Conservation (phyloP, 2,329 filamentous ascomycete genomes). For the Pseudogymnoascus sp. region DNA sequence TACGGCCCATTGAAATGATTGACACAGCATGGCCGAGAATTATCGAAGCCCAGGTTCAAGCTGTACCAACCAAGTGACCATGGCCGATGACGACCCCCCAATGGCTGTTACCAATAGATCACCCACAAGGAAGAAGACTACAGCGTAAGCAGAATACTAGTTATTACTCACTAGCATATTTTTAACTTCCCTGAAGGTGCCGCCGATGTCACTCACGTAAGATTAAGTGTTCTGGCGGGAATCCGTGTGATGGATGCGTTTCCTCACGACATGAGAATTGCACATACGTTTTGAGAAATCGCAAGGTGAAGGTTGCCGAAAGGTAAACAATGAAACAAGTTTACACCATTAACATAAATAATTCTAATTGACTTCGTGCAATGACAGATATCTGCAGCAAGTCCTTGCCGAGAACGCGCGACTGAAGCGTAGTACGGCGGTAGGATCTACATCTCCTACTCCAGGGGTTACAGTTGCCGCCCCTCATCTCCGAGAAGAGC, state of each 20-base stretch:
- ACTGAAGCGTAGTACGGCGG: constrained; percentile 12
- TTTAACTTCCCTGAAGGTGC: background rate
- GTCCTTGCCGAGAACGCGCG: constrained; percentile 6
- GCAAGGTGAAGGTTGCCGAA: background rate
- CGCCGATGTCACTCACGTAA: constrained; percentile 20
- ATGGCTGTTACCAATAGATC: background rate
- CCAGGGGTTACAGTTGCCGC: background rate
- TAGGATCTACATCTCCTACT: constrained; percentile 15
- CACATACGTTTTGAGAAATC: background rate
- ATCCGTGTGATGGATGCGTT: constrained; percentile 26
- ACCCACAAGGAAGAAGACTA: background rate
- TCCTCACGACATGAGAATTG: constrained; percentile 14
- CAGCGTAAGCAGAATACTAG: background rate
- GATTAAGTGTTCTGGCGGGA: constrained; percentile 29
- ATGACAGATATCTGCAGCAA: constrained; percentile 10
- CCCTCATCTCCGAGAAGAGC: constrained; percentile 21
- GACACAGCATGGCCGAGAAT: background rate
- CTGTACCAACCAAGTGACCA: background rate
- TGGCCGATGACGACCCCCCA: background rate
- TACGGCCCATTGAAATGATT: background rate
- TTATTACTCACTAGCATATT: background rate
- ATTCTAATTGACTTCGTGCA: background rate
- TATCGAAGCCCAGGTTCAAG: background rate
- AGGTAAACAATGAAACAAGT: background rate
- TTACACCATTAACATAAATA: background rate